Evolutionary conservation across 1,139 yeast genomes (phyloP).

Genomic region (Suhomyces bokatorum): DNA sequence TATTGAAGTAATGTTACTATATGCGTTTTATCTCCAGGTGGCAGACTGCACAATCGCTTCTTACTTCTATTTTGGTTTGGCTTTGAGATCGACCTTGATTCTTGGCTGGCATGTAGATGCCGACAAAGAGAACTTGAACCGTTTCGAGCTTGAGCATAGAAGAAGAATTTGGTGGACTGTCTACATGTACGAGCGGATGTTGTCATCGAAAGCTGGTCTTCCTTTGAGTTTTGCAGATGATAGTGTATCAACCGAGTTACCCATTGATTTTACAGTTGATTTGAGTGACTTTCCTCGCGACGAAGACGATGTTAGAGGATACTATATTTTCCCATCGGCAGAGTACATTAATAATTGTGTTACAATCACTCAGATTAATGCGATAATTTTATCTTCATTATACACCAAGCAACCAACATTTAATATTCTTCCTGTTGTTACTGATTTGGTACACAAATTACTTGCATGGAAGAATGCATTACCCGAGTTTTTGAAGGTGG

Average conservation of each 20-base stretch:
- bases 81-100: slow-evolving; percentile 69
- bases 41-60: slow-evolving; percentile 85
- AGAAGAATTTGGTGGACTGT: slow-evolving; percentile 91
- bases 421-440: slow-evolving; percentile 72
- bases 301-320: slow-evolving; percentile 49
- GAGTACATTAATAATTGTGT: slow-evolving; percentile 79
- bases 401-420: slow-evolving; percentile 77
- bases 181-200: slow-evolving; percentile 84
- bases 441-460: slow-evolving; percentile 67
- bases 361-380: slow-evolving; percentile 77
- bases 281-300: slow-evolving; percentile 54
- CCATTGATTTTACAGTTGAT: slow-evolving; percentile 67
- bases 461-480: slow-evolving; percentile 69
- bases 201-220: slow-evolving; percentile 81
- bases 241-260: slow-evolving; percentile 73
- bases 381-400: slow-evolving; percentile 66
- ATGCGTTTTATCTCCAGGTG: slow-evolving; percentile 80
- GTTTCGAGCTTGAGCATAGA: slow-evolving; percentile 76
- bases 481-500: slow-evolving; percentile 65
- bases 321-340: slow-evolving; percentile 77
- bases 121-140: slow-evolving; percentile 59
- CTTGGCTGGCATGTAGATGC: slow-evolving; percentile 86
- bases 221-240: slow-evolving; percentile 80
- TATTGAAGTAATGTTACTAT: slow-evolving; percentile 73
- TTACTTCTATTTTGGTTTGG: slow-evolving; percentile 77